Evolutionary conservation across 116 monocot genomes (phyloP).

Genomic region (Iris pallida): DNA sequence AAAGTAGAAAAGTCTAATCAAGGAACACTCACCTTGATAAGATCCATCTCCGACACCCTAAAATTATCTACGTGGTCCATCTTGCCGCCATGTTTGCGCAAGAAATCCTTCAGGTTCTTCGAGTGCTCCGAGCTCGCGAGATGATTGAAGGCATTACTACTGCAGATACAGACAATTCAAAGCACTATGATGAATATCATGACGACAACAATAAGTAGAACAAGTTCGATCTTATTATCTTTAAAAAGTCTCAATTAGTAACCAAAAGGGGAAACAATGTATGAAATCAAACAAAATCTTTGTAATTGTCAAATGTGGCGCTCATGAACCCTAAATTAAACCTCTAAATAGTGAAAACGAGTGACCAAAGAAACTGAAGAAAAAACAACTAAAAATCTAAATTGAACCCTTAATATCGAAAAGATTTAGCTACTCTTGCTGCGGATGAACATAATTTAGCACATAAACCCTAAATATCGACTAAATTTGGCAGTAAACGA

Average conservation of each 20-base stretch:
- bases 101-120: constrained; percentile 55
- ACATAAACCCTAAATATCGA: too few relatives aligned
- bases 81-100: constrained; percentile 67
- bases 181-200: too few relatives aligned
- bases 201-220: neutral
- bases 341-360: neutral
- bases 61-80: constrained; percentile 56
- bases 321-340: neutral
- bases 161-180: constrained; percentile 15
- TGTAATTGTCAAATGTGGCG: too few relatives aligned
- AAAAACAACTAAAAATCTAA: too few relatives aligned
- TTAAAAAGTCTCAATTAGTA: too few relatives aligned
- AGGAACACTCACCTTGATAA: constrained; percentile 47
- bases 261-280: too few relatives aligned
- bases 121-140: constrained; percentile 65
- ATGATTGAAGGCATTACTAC: constrained; percentile 60
- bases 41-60: constrained; percentile 55
- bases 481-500: too few relatives aligned
- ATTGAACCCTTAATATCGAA: too few relatives aligned
- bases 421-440: too few relatives aligned
- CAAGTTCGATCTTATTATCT: neutral
- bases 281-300: too few relatives aligned
- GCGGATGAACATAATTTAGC: too few relatives aligned
- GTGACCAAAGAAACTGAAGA: neutral
- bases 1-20: neutral